phyloP scores from a whole-genome alignment of 805 yeast genomes.

The Nakazawaea ambrosiae region DNA sequence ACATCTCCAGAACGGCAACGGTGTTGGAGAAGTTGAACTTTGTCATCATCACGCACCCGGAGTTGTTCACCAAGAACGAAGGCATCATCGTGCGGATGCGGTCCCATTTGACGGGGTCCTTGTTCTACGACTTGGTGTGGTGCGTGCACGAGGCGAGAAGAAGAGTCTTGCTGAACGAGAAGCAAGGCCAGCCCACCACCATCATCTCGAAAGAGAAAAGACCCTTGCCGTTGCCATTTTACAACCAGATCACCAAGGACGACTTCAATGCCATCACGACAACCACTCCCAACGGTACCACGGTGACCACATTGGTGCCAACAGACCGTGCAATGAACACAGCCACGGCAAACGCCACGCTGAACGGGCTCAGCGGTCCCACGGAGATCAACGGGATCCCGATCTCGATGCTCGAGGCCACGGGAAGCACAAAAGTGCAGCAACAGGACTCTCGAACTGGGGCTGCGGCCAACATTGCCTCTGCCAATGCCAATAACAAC shows the following conservation, averaged over 20 bases:
- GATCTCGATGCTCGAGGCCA: constrained; percentile 59
- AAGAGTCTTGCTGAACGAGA: constrained; percentile 38
- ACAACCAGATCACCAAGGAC: constrained; percentile 84
- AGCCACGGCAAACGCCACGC: constrained; percentile 51
- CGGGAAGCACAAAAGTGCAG: constrained; percentile 44
- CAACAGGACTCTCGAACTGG: background rate
- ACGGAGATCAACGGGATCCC: constrained; percentile 32
- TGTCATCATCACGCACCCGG: constrained; percentile 83
- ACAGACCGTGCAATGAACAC: constrained; percentile 67
- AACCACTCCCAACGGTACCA: constrained; percentile 89
- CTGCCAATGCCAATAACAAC: no score
- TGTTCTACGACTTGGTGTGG: constrained; percentile 90
- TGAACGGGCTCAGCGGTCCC: constrained; percentile 47
- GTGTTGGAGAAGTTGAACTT: constrained; percentile 84
- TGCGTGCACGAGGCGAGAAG: constrained; percentile 91
- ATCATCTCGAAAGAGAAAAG: constrained; percentile 27
- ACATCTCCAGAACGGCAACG: constrained; percentile 85
- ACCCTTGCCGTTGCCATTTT: constrained; percentile 77
- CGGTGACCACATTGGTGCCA: constrained; percentile 83
- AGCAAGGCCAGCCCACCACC: constrained; percentile 10
- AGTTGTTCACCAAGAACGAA: constrained; percentile 63
- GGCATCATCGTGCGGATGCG: constrained; percentile 83
- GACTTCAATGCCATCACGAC: constrained; percentile 80
- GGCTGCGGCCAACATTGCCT: background rate
- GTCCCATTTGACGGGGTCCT: constrained; percentile 84